Base-by-base conservation (phyloP, 352 stramenopile species). In the Phytophthora sp. region DNA sequence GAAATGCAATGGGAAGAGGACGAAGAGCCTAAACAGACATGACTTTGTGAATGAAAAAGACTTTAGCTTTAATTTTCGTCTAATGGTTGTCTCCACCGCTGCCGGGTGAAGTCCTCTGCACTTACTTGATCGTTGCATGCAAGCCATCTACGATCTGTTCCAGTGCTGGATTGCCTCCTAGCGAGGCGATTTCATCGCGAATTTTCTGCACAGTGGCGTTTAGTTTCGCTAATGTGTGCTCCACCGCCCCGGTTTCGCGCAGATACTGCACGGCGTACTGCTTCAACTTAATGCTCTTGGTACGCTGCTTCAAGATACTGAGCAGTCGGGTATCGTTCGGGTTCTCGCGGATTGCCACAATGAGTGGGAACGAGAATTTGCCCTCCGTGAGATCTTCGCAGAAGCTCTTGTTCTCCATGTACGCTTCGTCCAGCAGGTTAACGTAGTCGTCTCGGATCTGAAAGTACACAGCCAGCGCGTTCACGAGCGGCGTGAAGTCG, bases 391-490 rank as follows among this genome's bases (percentile, higher is more conserved):
- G 72, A 73, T 99, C 97, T 77, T 99, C 97, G 66, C 96, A 99
- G 72, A 96, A 99, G 76, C 89, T 98, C 77, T 99, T 99, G 62
- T 96, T 97, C 72, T 98, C 95, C 85, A 98, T 98, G 76, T 99
- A 99, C 21, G 96, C 87, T 45, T 96, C 89, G 78, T 98, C 92
- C 13, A 97, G 72, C 12, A 99, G 66, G 72, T 99, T 99, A 54
- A 99, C 92, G 48, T 98, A 97, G 83, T 99, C 97, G 74, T 99
- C 96, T 34, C 96, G 86, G 66, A 99, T 98, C 80, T 99, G 96
- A 79, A 99, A 99, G 57, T 99, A 99, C 28, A 99, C 85, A 8
- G 93, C 91, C 12, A 99, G 74, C 35, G 91, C 84, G 65, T 99
- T 96, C 21, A 99, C 85, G 12, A 99, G 75, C 9, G 89, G 82